Conservation (phyloP, 352 stramenopile species). For the Nothophytophthora sp. region DNA sequence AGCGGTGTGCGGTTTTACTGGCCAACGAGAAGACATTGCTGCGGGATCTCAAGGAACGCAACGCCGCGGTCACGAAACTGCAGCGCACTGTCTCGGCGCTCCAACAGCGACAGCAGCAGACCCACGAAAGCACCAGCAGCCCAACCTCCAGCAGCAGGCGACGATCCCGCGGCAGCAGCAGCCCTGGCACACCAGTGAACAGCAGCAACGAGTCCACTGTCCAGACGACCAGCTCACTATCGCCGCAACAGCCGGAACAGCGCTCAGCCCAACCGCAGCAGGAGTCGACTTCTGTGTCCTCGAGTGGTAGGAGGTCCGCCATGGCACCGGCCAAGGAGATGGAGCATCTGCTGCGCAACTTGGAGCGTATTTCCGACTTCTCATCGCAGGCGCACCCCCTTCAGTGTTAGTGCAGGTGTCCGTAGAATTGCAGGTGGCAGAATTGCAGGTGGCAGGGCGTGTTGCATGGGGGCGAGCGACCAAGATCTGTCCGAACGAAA, state of each 20-base stretch:
- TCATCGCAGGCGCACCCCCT: slow-evolving; percentile 37
- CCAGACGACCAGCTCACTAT: slow-evolving; percentile 24
- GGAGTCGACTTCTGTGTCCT: slow-evolving; percentile 10
- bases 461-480: too few species aligned
- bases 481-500: too few species aligned
- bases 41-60: slow-evolving; percentile 74
- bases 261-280: slow-evolving; percentile 6
- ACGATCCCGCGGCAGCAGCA: slow-evolving; percentile 24
- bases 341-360: slow-evolving; percentile 62
- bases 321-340: slow-evolving; percentile 53
- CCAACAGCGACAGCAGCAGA: slow-evolving; percentile 19
- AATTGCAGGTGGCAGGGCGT: too few species aligned
- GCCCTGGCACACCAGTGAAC: slow-evolving; percentile 20
- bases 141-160: slow-evolving; percentile 15
- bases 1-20: slow-evolving; percentile 61
- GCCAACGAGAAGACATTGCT: slow-evolving; percentile 71
- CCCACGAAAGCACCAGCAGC: slow-evolving; percentile 14
- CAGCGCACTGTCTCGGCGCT: slow-evolving; percentile 43
- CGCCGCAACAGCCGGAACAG: slow-evolving; percentile 13
- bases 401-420: slow-evolving; percentile 9
- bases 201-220: slow-evolving; percentile 34
- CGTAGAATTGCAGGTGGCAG: too few species aligned
- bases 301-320: slow-evolving; percentile 4
- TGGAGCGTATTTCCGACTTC: slow-evolving; percentile 73
- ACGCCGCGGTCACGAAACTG: slow-evolving; percentile 48